Conservation (phyloP, 108 stramenopile species). For the Schizochytrium sp. region DNA sequence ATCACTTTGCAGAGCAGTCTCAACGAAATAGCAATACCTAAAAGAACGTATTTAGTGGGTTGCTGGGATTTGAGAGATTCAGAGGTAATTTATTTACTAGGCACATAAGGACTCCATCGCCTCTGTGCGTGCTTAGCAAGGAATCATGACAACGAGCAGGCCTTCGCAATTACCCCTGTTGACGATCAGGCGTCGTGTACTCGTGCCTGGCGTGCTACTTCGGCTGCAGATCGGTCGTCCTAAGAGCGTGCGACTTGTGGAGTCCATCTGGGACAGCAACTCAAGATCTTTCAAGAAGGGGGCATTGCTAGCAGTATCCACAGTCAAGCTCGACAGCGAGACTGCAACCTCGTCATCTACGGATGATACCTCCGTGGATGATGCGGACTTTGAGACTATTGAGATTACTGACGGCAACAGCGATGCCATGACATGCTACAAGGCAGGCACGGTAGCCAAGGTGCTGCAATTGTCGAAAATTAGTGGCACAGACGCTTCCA, state of each 20-base stretch:
- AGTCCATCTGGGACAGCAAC: conserved; percentile 44
- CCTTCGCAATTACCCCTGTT: conserved; percentile 57
- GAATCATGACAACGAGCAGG: background rate
- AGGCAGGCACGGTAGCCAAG: conserved; percentile 48
- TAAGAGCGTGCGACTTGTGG: conserved; percentile 46
- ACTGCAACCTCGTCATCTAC: background rate
- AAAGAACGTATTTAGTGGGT: too few species aligned
- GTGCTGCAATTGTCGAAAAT: conserved; percentile 54
- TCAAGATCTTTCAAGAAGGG: conserved; percentile 54
- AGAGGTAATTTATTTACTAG: too few species aligned
- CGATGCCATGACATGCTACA: conserved; percentile 14
- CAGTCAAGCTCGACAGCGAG: conserved; percentile 52
- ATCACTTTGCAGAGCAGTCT: too few species aligned
- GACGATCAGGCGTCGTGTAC: conserved; percentile 35
- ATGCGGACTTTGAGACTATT: background rate
- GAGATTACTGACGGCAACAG: conserved; percentile 1
- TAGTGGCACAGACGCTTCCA: conserved; percentile 15
- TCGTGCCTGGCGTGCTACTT: conserved; percentile 55
- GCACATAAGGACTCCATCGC: too few species aligned
- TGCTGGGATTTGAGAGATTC: too few species aligned
- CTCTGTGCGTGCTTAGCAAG: too few species aligned
- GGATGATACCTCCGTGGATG: background rate
- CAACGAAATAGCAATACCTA: too few species aligned
- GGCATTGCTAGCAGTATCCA: conserved; percentile 46
- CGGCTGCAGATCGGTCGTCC: conserved; percentile 54